These are phyloP conservation scores for Candida broadrunensis DNA, from an alignment of 805 yeast genomes.

Conservation along the genomic window DNA sequence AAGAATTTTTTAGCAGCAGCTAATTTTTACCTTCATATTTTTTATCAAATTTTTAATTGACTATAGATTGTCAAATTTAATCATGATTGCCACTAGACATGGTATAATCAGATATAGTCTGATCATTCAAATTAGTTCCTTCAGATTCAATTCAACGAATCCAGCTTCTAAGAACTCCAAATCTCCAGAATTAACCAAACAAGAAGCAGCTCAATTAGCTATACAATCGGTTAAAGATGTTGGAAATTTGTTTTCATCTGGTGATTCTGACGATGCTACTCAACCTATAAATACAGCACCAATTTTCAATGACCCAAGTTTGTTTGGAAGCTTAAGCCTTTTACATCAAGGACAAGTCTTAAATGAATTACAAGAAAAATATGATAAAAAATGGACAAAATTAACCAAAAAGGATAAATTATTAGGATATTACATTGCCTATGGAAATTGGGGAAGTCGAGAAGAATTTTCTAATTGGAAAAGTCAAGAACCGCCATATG, in stretches of 20 bases:
- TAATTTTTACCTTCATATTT: too few species aligned
- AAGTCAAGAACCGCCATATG: conserved; percentile 48
- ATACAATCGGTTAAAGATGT: conserved; percentile 39
- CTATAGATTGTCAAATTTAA: too few species aligned
- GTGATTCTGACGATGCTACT: conserved; percentile 28
- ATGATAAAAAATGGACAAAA: conserved; percentile 54
- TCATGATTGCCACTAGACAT: too few species aligned
- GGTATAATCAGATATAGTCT: too few species aligned
- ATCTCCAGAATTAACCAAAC: conserved; percentile 12
- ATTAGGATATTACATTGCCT: conserved; percentile 58
- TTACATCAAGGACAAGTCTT: conserved; percentile 58
- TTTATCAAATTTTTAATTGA: too few species aligned
- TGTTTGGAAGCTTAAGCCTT: conserved; percentile 32
- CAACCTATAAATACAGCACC: conserved; percentile 49
- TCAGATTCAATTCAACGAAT: too few species aligned
- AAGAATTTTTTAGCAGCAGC: too few species aligned
- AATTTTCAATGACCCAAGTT: conserved; percentile 34
- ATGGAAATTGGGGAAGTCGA: conserved; percentile 72
- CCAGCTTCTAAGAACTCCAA: background rate
- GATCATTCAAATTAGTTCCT: too few species aligned
- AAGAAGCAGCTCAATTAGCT: conserved; percentile 39
- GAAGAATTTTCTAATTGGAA: conserved; percentile 50
- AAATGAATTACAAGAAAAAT: conserved; percentile 48
- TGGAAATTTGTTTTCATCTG: conserved; percentile 31
- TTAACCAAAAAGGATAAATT: conserved; percentile 49